Evolutionary conservation across 179 eudicot species (phyloP), one percentile per base, ranked within the genome.

Genomic region (Spinacia oleracea): DNA sequence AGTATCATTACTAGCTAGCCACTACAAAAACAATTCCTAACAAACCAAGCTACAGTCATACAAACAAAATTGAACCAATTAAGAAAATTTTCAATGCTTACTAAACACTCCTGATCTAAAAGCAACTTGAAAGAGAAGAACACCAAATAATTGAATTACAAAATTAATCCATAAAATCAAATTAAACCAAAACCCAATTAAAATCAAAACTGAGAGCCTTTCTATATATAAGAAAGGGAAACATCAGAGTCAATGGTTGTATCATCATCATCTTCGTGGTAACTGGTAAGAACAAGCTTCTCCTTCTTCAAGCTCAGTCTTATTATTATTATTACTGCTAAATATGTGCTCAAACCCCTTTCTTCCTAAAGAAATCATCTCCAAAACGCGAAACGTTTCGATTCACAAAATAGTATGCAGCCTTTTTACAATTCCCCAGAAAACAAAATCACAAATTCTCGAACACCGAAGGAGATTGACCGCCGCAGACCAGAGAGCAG

Each of bases 161-260:
- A n/a, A n/a, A n/a, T n/a, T n/a, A n/a, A n/a, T n/a, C n/a, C n/a
- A n/a, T n/a, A n/a, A n/a, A n/a, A n/a, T n/a, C n/a, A n/a, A n/a
- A n/a, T n/a, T n/a, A n/a, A n/a, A n/a, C n/a, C n/a, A n/a, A n/a
- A n/a, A n/a, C n/a, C n/a, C n/a, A n/a, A n/a, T n/a, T n/a, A n/a
- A n/a, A n/a, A n/a, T n/a, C n/a, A n/a, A n/a, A n/a, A n/a, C n/a
- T n/a, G n/a, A n/a, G n/a, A n/a, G 40, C n/a, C 92, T 90, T 88
- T 93, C 99, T n/a, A n/a, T 71, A 96, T 77, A 83, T 96, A 96
- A 73, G 99, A 93, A 43, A 93, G 92, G 83, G 89, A 81, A 84
- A 92, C 83, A 89, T 96, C 99, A 84, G 96, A 97, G 91, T 96
- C 99, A 87, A 91, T 84, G 85, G 84, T 77, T 42, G 88, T 35